These are phyloP conservation scores for Ceratocystis albifundus DNA, from an alignment of 2,329 filamentous ascomycete genomes.

Conservation along the genomic window DNA sequence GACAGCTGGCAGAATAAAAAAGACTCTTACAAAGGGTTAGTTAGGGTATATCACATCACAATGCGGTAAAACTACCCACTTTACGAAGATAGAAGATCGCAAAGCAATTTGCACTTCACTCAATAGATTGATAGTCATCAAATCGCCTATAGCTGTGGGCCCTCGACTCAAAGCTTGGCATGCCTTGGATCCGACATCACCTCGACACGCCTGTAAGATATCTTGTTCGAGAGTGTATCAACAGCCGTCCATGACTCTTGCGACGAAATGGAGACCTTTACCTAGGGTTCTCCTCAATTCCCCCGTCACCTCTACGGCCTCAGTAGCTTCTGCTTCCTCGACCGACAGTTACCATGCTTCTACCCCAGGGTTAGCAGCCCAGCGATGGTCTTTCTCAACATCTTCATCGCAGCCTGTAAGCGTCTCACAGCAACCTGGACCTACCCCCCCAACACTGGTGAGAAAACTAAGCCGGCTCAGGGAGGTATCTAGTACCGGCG, in stretches of 20 bases:
- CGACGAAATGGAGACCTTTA: conserved; percentile 25
- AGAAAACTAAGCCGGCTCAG: background rate
- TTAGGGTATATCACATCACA: too few species aligned
- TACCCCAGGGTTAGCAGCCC: too few species aligned
- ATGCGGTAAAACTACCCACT: too few species aligned
- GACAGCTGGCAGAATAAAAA: background rate
- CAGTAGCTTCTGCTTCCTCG: background rate
- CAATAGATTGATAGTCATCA: background rate
- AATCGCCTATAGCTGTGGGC: background rate
- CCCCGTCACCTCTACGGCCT: too few species aligned
- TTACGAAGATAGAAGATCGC: too few species aligned
- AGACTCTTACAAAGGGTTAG: background rate
- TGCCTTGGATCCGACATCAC: background rate
- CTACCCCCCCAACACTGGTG: background rate
- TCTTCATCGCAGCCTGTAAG: too few species aligned
- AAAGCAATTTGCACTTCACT: too few species aligned
- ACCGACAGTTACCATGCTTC: background rate
- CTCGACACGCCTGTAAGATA: background rate
- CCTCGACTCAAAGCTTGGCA: background rate
- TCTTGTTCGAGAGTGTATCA: background rate
- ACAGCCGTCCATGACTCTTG: conserved; percentile 26
- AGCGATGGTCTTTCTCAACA: too few species aligned
- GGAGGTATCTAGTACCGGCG: background rate
- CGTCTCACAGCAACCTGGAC: too few species aligned
- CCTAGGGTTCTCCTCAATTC: conserved; percentile 11